Percentiles rank a stretch among this genome's conserved stretches.
These are phyloP conservation scores for Saitozyma podzolica DNA, from an alignment of 768 basidiomycete genomes.

Conservation along the genomic window DNA sequence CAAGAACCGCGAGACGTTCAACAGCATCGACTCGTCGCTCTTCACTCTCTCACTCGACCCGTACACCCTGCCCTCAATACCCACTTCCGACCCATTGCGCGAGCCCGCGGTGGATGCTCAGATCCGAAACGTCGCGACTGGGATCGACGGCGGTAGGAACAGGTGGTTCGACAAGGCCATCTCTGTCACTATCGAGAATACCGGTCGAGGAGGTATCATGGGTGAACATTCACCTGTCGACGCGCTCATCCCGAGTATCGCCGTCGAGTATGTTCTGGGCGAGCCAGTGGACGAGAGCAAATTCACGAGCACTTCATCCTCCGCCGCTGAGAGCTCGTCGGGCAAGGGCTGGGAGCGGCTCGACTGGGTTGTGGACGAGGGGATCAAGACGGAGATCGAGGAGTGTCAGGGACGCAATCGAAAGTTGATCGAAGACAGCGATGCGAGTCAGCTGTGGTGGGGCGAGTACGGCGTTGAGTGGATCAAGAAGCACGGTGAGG, in stretches of 20 bases:
- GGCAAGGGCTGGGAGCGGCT: conserved; percentile 62
- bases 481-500: conserved; percentile 74
- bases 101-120: conserved; percentile 66
- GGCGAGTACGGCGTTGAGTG: conserved; percentile 79
- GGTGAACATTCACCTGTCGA: conserved; percentile 92
- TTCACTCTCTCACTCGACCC: conserved; percentile 81
- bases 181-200: conserved; percentile 78
- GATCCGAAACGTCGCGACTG: conserved; percentile 69
- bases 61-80: conserved; percentile 57
- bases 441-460: conserved; percentile 80
- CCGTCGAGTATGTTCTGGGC: conserved; percentile 76
- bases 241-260: conserved; percentile 83
- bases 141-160: conserved; percentile 65
- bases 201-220: conserved; percentile 76
- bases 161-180: conserved; percentile 89
- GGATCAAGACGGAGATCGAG: conserved; percentile 61
- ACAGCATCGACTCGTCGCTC: conserved; percentile 69
- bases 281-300: conserved; percentile 60
- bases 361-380: conserved; percentile 72
- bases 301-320: conserved; percentile 7
- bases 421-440: conserved; percentile 70
- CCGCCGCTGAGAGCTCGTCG: neutral
- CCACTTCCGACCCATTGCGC: conserved; percentile 41
- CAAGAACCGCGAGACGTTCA: conserved; percentile 63
- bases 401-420: conserved; percentile 63